phyloP scores from a whole-genome alignment of 1,284 basidiomycete species.

The Sporisorium graminicola region DNA sequence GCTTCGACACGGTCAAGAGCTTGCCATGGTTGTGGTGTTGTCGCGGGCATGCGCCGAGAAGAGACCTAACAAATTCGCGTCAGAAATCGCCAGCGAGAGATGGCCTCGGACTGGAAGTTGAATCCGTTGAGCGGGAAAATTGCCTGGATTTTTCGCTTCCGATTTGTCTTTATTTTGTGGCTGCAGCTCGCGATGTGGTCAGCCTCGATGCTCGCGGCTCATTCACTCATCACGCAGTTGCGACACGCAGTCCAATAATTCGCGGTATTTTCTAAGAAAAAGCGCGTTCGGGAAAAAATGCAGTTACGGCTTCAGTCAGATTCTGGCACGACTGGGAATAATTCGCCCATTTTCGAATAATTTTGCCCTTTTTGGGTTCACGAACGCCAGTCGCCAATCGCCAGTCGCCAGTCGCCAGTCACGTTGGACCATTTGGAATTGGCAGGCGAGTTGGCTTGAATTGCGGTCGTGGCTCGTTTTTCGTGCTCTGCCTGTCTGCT shows the following conservation, averaged over 20 bases:
- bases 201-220: conserved; percentile 42
- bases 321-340: background rate
- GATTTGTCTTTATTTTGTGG: conserved; percentile 13
- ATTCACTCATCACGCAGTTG: no score
- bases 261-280: background rate
- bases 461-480: conserved; percentile 15
- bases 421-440: conserved; percentile 27
- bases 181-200: conserved; percentile 23
- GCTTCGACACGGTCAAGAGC: background rate
- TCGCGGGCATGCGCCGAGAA: background rate
- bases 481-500: conserved; percentile 26
- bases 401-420: conserved; percentile 44
- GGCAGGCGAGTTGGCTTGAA: no score
- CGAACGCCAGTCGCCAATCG: conserved; percentile 20
- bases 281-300: conserved; percentile 15
- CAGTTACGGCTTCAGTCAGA: conserved; percentile 20
- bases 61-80: conserved; percentile 3
- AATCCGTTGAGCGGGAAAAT: background rate
- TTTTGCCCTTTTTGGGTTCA: conserved; percentile 9
- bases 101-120: background rate
- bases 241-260: background rate
- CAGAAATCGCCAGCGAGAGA: background rate
- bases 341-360: background rate
- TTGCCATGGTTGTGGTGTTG: background rate
- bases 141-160: background rate